Evolutionary conservation across 345 rosid genomes (phyloP).

Genomic region (Linum tenue): DNA sequence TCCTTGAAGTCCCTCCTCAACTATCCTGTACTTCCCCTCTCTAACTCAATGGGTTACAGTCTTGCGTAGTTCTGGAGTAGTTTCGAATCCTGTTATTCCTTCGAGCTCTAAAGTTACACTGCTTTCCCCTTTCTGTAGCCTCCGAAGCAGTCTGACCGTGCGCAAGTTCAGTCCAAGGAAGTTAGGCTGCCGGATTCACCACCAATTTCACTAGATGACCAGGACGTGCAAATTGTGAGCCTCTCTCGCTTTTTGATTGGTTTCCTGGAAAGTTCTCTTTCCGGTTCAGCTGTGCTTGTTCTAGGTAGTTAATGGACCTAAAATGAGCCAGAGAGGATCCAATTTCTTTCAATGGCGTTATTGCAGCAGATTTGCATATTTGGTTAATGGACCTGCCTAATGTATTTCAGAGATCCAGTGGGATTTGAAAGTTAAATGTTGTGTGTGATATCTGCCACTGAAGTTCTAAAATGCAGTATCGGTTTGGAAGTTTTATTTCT

Average conservation of each 20-base stretch:
- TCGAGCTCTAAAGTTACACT: not conserved
- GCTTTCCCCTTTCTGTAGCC: slow-evolving; percentile 34
- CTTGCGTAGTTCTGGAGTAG: not conserved
- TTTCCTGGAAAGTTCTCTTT: not conserved
- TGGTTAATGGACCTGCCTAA: not conserved
- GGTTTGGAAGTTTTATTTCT: not conserved
- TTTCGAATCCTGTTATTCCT: not conserved
- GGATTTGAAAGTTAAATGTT: not conserved
- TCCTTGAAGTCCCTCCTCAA: slow-evolving; percentile 65
- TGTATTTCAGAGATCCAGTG: not conserved
- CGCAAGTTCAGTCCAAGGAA: slow-evolving; percentile 71
- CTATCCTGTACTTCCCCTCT: slow-evolving; percentile 38
- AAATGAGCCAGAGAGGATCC: not conserved
- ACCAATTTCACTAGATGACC: slow-evolving; percentile 74
- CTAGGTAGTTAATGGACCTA: not conserved
- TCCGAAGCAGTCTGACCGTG: slow-evolving; percentile 64
- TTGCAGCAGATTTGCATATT: not conserved
- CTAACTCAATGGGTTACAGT: not conserved
- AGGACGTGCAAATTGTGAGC: slow-evolving; percentile 78
- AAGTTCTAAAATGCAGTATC: not conserved
- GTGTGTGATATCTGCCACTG: not conserved
- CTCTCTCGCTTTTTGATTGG: slow-evolving; percentile 4
- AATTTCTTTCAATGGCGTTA: not conserved
- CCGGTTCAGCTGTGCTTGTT: not conserved
- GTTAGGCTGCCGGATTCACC: slow-evolving; percentile 82